Percentiles rank a stretch among this genome's conserved stretches.
Evolutionary conservation across 345 rosid genomes (phyloP).

Genomic region (Gynandropsis gynandra): DNA sequence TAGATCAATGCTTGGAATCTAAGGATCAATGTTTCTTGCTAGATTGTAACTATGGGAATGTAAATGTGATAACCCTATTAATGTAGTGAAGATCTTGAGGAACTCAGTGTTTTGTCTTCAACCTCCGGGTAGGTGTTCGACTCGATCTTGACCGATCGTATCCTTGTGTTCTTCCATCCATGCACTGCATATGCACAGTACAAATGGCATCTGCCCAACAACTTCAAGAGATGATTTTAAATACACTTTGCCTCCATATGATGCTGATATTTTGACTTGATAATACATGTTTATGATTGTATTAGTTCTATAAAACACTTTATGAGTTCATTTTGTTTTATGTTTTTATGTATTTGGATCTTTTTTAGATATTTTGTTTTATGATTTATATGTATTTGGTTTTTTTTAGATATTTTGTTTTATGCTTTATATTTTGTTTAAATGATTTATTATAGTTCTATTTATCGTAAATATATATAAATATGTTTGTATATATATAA

Average conservation of each 20-base stretch:
- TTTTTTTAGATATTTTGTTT: too few relatives aligned
- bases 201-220: conserved; percentile 47
- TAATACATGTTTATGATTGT: too few relatives aligned
- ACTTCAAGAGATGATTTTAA: conserved; percentile 45
- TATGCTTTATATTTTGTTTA: too few relatives aligned
- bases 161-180: conserved; percentile 63
- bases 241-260: conserved; percentile 43
- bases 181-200: conserved; percentile 59
- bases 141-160: conserved; percentile 53
- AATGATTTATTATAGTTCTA: too few relatives aligned
- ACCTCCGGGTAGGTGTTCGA: conserved; percentile 64
- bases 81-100: conserved; percentile 45
- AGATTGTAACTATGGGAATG: conserved; percentile 44
- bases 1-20: conserved; percentile 47
- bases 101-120: conserved; percentile 61
- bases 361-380: too few relatives aligned
- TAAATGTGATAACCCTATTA: conserved; percentile 52
- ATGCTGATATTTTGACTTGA: conserved; percentile 15
- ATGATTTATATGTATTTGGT: too few relatives aligned
- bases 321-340: too few relatives aligned
- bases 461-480: too few relatives aligned
- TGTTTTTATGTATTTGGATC: too few relatives aligned
- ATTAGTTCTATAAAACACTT: too few relatives aligned
- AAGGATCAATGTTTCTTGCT: conserved; percentile 39
- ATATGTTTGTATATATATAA: too few relatives aligned